Evolutionary conservation across 805 yeast species (phyloP).

Genomic region (Sugiyamaella boreocaroliniensis): DNA sequence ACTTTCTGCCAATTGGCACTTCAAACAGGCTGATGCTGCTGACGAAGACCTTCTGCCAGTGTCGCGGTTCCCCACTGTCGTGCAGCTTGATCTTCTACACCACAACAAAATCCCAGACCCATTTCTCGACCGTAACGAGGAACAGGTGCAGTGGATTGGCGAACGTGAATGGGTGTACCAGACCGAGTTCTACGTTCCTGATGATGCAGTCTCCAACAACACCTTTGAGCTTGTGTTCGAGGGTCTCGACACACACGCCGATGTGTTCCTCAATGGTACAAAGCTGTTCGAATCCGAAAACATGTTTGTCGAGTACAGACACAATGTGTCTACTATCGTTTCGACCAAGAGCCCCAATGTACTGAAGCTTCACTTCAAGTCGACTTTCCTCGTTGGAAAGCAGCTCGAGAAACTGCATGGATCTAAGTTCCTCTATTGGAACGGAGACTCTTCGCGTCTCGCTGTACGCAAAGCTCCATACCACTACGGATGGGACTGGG

Average conservation of each 20-base stretch:
- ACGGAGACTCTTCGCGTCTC: constrained; percentile 40
- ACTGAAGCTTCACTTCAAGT: constrained; percentile 12
- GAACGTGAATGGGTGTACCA: constrained; percentile 43
- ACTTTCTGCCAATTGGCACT: constrained; percentile 8
- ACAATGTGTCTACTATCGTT: constrained; percentile 23
- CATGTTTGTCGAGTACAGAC: constrained; percentile 35
- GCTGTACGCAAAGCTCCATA: constrained; percentile 47
- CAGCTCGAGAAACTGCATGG: constrained; percentile 10
- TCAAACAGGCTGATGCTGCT: constrained; percentile 7
- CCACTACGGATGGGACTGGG: constrained; percentile 57
- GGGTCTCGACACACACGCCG: constrained; percentile 39
- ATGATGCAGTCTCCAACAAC: constrained; percentile 7
- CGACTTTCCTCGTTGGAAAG: constrained; percentile 8
- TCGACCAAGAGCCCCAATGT: constrained; percentile 5
- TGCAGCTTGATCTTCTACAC: constrained; percentile 32
- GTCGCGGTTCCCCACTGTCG: constrained; percentile 14
- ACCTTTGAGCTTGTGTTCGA: constrained; percentile 30
- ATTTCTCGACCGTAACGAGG: constrained; percentile 38
- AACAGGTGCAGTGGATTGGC: constrained; percentile 43
- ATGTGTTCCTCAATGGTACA: constrained; percentile 35
- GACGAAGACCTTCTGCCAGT: constrained; percentile 8
- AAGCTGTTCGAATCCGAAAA: constrained; percentile 34
- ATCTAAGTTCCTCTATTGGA: constrained; percentile 24
- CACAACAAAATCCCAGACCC: constrained; percentile 41
- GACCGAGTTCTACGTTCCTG: constrained; percentile 12